Base-by-base conservation (phyloP, 202 grass and related monocot species). In the Schoenoplectus tabernaemontani region DNA sequence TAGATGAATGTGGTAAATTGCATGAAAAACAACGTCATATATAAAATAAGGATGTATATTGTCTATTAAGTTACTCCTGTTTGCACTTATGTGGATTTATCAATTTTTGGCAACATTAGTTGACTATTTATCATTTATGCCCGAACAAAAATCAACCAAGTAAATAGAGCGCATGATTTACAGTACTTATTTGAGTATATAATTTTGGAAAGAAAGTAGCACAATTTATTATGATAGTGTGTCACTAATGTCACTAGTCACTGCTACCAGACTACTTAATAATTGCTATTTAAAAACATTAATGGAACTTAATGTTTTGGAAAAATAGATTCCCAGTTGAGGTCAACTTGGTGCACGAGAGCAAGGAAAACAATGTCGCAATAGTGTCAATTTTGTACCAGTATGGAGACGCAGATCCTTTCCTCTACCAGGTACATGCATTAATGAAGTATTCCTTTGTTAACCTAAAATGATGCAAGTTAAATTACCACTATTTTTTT, bases 271-370 rank as follows among this genome's bases (percentile, higher is more conserved):
- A 28, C 42, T 6, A 20, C 1, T n/a, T n/a, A n/a, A n/a, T 7
- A 47, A 48, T 15, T 48, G 67, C 11, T 30, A 12, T 48, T 22
- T 71, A 71, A 22, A 71, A 71, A 19, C 62, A 64, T 64, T 71
- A 23, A 50, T 12, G 68, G 5, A 50, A 17, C 24, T 9, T 73
- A 32, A 36, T 79, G 2, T 17, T 60, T 33, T 58, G 20, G 0
- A 19, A 50, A 54, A 37, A 47, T 57, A 87, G 84, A 42, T 85
- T 79, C 61, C 80, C 90, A 3, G 32, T 84, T 17, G 90, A 92
- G 87, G 7, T 92, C 15, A 85, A 92, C 13, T 57, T 96, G 32
- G 36, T 90, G 0, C 93, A 96, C 82, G 75, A 84, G 84, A 87
- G 32, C 42, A 78, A 60, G 28, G 89, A 91, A 2, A 84, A 87